Base-by-base conservation (phyloP, 1,284 basidiomycete species). In the Xerocomus minutiporus region DNA sequence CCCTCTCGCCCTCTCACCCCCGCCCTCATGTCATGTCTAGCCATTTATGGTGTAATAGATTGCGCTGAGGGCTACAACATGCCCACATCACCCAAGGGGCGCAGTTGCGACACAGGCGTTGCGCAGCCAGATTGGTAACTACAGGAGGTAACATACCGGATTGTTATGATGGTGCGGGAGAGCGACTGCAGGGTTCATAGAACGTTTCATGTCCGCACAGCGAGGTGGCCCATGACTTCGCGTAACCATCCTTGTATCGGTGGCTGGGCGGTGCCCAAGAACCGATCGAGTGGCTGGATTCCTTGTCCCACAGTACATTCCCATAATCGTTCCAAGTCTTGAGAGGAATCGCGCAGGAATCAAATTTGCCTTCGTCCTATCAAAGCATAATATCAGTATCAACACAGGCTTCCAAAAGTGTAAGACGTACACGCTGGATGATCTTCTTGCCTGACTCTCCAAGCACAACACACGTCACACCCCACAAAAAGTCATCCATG, bases 321-420 rank as follows among this genome's bases (percentile, higher is more conserved):
- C 93, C 91, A 66, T 97, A 97, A 59, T 97, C 93, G 57, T 86
- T 91, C 96, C 96, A 97, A 3, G 90, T 91, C 75, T 97, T 97
- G 60, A 97, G 78, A 12, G 96, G 96, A 62, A 99, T 97, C 15
- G 83, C 80, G 28, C 86, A 80, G 17, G 94, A 90, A 73, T 98
- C 94, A 54, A 97, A 99, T 71, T 93, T 94, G 69, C 95, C 96
- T 70, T 98, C 95, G 63, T 98, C 94, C 90, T 93, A 57, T 61
- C 39, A 47, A 39, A 13, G 39, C 48, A 4, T n/a, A 25, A 40
- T 12, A 38, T 68, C 12, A 69, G 57, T 17, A 46, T 42, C 40
- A 3, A 41, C 4, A 39, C n/a, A 8, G 34, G 43, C n/a, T 29
- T 28, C 25, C n/a, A 17, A 32, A 51, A 46, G 17, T n/a, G 47